Evolutionary conservation across 495 filamentous ascomycete species (phyloP).

Genomic region (Acidomyces sp.): DNA sequence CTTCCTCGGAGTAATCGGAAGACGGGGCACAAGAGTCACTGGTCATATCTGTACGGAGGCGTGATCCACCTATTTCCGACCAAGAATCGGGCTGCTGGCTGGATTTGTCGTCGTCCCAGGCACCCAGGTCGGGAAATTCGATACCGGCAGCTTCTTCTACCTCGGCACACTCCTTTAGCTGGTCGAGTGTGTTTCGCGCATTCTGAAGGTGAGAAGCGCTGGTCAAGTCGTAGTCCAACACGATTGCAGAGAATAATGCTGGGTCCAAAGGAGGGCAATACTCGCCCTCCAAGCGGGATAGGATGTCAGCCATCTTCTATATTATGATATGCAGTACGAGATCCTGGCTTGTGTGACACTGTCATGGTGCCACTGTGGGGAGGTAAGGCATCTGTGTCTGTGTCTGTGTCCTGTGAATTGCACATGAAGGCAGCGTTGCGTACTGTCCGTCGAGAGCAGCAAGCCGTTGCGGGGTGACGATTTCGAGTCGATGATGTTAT

Average conservation of each 20-base stretch:
- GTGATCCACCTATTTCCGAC: slow-evolving; percentile 22
- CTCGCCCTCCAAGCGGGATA: slow-evolving; percentile 19
- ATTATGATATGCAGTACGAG: slow-evolving; percentile 12
- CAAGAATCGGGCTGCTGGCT: slow-evolving; percentile 6
- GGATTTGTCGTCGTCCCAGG: slow-evolving; percentile 18
- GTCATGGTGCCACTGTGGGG: slow-evolving; percentile 7
- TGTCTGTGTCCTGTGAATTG: too few relatives aligned
- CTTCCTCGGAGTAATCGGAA: slow-evolving; percentile 21
- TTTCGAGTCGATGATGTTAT: too few relatives aligned
- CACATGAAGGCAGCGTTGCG: too few relatives aligned
- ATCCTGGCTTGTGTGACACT: slow-evolving; percentile 7
- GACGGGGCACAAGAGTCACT: slow-evolving; percentile 28
- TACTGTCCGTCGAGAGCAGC: too few relatives aligned
- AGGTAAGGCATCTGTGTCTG: too few relatives aligned
- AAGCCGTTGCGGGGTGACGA: too few relatives aligned
- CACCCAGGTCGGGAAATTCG: slow-evolving; percentile 60
- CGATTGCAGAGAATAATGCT: slow-evolving; percentile 51
- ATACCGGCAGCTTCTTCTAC: slow-evolving; percentile 58
- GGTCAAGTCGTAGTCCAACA: slow-evolving; percentile 48
- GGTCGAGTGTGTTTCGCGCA: slow-evolving; percentile 42
- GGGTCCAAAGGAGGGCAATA: slow-evolving; percentile 53
- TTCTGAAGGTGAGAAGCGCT: slow-evolving; percentile 36
- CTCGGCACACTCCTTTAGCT: slow-evolving; percentile 45
- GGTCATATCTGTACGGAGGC: slow-evolving; percentile 35
- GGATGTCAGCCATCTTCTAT: slow-evolving; percentile 18